Conservation (phyloP, 1,284 basidiomycete genomes). For the Heterobasidion annosum region DNA sequence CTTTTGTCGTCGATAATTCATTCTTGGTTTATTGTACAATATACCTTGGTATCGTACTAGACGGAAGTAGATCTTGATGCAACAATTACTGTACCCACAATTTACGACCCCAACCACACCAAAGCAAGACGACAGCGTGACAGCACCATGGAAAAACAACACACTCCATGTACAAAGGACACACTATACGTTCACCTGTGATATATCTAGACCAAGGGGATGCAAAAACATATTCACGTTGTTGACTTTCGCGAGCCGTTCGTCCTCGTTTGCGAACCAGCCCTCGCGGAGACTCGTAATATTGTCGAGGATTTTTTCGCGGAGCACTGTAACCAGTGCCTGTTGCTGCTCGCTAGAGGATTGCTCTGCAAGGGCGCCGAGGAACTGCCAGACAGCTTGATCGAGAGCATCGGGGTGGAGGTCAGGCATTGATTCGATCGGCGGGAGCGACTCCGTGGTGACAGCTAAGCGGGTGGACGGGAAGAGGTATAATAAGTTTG, state of each 20-base stretch:
- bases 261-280: conserved; percentile 60
- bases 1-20: not conserved
- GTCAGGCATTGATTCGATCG: conserved; percentile 17
- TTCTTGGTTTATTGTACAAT: not conserved
- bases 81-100: not conserved
- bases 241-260: conserved; percentile 55
- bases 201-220: conserved; percentile 78
- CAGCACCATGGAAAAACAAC: not conserved
- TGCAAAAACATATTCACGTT: conserved; percentile 86
- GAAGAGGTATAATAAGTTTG: conserved; percentile 77
- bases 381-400: conserved; percentile 89
- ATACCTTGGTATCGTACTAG: not conserved
- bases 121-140: not conserved
- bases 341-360: conserved; percentile 81
- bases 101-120: not conserved
- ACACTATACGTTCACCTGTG: conserved; percentile 61
- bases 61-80: not conserved
- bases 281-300: conserved; percentile 73
- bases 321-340: conserved; percentile 75
- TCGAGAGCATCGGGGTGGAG: conserved; percentile 63
- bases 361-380: conserved; percentile 84
- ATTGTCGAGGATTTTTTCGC: conserved; percentile 90
- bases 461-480: conserved; percentile 76
- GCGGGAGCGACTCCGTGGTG: conserved; percentile 23
- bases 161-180: not conserved